phyloP scores from a whole-genome alignment of 192 early-diverging fungal species.

The Backusella parvicylindrica region DNA sequence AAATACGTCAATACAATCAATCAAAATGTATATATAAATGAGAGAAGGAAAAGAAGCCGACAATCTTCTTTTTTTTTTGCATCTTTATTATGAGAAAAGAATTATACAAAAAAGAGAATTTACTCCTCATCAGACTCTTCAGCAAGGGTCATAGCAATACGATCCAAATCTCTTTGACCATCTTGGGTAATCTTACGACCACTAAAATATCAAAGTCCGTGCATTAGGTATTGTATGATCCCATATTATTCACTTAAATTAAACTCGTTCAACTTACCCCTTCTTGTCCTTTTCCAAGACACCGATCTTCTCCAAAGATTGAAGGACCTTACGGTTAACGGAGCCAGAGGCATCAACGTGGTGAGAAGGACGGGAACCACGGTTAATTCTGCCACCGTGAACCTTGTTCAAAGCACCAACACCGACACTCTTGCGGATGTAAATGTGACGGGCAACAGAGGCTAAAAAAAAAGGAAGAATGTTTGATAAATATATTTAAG shows the following conservation, averaged over 20 bases:
- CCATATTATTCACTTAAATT: background rate
- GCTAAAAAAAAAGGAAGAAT: conserved; percentile 43
- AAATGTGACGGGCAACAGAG: conserved; percentile 96
- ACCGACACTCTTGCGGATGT: conserved; percentile 92
- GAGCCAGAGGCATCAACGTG: conserved; percentile 83
- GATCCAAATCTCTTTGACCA: conserved; percentile 98
- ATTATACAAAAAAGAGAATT: conserved; percentile 9
- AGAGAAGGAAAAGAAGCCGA: background rate
- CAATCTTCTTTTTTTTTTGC: conserved; percentile 1
- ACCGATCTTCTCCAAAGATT: conserved; percentile 98
- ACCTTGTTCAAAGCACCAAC: conserved; percentile 93
- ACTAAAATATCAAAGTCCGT: conserved; percentile 38
- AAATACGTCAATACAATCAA: background rate
- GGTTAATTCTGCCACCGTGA: conserved; percentile 90
- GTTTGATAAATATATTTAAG: background rate
- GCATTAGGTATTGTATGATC: background rate
- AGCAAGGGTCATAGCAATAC: conserved; percentile 68
- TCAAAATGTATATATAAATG: background rate
- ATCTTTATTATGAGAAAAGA: background rate
- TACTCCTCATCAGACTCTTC: conserved; percentile 33
- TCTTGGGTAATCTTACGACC: conserved; percentile 94
- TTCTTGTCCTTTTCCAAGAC: conserved; percentile 90
- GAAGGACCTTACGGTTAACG: conserved; percentile 92
- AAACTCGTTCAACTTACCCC: conserved; percentile 49
- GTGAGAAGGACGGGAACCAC: conserved; percentile 93